Percentiles rank a stretch among this genome's conserved stretches.
Evolutionary conservation across 345 rosid species (phyloP).

Genomic region (Physaria fendleri): DNA sequence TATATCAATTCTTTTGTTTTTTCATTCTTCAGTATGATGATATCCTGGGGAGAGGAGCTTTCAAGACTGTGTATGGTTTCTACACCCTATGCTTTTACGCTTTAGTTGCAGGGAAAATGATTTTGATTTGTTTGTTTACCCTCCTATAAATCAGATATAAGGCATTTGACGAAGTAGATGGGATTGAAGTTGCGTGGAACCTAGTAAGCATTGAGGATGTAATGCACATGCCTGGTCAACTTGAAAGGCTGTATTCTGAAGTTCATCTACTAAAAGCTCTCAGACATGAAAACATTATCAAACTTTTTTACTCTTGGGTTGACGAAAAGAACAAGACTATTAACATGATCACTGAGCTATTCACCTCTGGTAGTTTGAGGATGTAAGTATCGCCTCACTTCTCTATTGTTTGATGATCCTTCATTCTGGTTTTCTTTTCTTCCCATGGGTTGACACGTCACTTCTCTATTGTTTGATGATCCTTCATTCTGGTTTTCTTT

Average conservation of each 20-base stretch:
- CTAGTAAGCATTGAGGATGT: conserved; percentile 69
- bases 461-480: neutral
- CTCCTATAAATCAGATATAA: conserved; percentile 41
- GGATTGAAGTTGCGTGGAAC: conserved; percentile 96
- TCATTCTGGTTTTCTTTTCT: neutral
- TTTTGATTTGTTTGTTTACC: neutral
- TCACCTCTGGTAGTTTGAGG: conserved; percentile 90
- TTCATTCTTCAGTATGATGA: conserved; percentile 62
- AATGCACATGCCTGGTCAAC: conserved; percentile 64
- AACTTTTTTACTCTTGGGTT: conserved; percentile 78
- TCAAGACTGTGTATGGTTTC: conserved; percentile 90
- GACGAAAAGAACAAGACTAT: conserved; percentile 75
- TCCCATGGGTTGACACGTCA: conserved; percentile 6
- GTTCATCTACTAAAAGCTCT: conserved; percentile 71
- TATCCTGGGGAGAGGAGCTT: conserved; percentile 85
- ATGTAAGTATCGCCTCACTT: conserved; percentile 41
- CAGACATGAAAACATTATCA: conserved; percentile 77
- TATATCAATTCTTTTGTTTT: neutral
- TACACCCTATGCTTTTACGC: conserved; percentile 20
- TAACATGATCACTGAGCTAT: conserved; percentile 91
- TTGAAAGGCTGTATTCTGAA: conserved; percentile 77
- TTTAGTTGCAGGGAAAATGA: neutral
- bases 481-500: neutral
- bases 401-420: neutral
- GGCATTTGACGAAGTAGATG: conserved; percentile 83